Base-by-base conservation (phyloP, 2,329 filamentous ascomycete species). In the Arthrobotrys musiformis region DNA sequence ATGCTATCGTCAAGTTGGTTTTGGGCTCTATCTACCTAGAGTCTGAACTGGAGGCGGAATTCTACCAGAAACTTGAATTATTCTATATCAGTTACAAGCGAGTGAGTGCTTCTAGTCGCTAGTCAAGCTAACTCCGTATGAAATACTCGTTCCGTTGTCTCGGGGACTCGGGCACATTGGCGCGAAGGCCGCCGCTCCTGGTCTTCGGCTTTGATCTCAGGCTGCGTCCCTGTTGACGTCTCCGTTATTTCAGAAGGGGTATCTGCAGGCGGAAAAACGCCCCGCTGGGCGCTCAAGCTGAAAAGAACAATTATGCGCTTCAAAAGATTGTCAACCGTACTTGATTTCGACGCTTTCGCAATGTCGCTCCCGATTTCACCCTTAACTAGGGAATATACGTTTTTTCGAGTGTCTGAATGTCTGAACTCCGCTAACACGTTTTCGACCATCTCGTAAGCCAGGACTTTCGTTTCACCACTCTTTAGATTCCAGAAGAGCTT, bases 401-500 rank as follows among this genome's bases (percentile, higher is more conserved):
- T 50, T n/a, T 28, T 50, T 11, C 46, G 46, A 2, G 46, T 50
- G 8, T 50, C 46, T 28, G 46, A 50, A 1, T 13, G 24, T 13
- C 46, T 50, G 46, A 50, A 50, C 24, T 28, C 22, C 8, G 24
- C 24, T 17, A 50, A 24, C 3, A 50, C 46, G 11, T 26, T 17
- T 2, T 3, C 13, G 13, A 13, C 24, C 24, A 50, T 50, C 22
- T 50, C 24, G 8, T 28, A 9, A 11, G 46, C 28, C 22, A 50
- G 22, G 13, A 50, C 46, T 28, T 28, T 50, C 13, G 46, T 28
- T 28, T 50, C 46, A 7, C 46, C 46, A 50, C 24, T 50, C 24
- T 50, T 50, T 24, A 50, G 24, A 15, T 50, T 50, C 46, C 46
- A 50, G 24, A 50, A 50, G n/a, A 50, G 46, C 46, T 28, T 50